Base-by-base conservation (phyloP, 306 rosid genomes). In the Fragaria iinumae region DNA sequence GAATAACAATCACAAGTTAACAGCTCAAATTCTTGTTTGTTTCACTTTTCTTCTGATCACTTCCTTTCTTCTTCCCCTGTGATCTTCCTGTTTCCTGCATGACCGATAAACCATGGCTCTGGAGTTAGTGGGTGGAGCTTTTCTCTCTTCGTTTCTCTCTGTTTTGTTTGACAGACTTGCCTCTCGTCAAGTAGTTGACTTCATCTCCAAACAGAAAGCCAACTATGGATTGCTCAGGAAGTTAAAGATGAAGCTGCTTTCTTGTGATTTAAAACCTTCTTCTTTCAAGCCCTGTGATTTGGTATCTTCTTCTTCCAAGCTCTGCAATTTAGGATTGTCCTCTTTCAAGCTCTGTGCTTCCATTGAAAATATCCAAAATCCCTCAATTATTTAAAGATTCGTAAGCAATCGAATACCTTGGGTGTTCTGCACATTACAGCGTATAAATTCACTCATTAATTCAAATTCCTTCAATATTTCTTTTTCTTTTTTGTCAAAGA, bases 191-290 rank as follows among this genome's bases (percentile, higher is more conserved):
- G 43, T 63, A 13, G 43, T 29, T 63, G 68, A 63, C 68, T 63
- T 63, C 43, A 29, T 63, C 43, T 63, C 68, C 43, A 32, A 32
- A 62, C 67, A 62, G 20, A 62, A 27, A 62, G n/a, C 29, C 41
- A 62, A 14, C 41, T 29, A 62, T 16, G 67, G 67, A 62, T 62
- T 62, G 67, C 67, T 62, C 43, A 63, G 34, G 68, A 63, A 63
- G 68, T 63, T 63, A 16, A 62, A 63, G 68, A 5, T 29, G n/a
- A 32, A 63, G 68, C 8, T 63, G 41, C 5, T 63, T 14, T 63
- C 68, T 0, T 29, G 38, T 62, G 11, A 11, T 13, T 29, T 63
- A 32, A 4, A 63, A 59, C 36, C 38, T 2, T 29, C 43, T 63
- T 63, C 41, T 63, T 32, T 29, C 41, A 62, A 29, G 41, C 67